These are phyloP conservation scores for Fusarium sarcochroum DNA, from an alignment of 2,329 filamentous ascomycete species.

Conservation along the genomic window DNA sequence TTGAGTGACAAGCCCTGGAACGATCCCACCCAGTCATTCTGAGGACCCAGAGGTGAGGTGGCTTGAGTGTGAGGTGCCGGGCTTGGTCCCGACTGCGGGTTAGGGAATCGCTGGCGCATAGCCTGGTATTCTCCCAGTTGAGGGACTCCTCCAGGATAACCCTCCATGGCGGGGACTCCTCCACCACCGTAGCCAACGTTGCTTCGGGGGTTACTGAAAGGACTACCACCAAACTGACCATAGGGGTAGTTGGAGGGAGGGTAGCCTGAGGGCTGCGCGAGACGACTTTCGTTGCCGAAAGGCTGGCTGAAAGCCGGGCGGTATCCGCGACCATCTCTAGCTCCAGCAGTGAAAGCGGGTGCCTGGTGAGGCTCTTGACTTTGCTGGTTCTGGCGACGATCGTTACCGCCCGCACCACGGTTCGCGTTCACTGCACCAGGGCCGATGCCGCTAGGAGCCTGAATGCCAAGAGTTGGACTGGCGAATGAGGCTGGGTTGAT, in stretches of 20 bases:
- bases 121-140: conserved; percentile 61
- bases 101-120: conserved; percentile 63
- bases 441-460: conserved; percentile 76
- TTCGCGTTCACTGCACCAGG: conserved; percentile 74
- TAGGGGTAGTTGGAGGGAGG: conserved; percentile 56
- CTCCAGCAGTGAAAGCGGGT: conserved; percentile 54
- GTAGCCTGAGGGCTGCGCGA: conserved; percentile 55
- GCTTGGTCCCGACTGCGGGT: conserved; percentile 56
- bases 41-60: conserved; percentile 59
- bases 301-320: conserved; percentile 60
- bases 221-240: conserved; percentile 48
- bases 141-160: conserved; percentile 51
- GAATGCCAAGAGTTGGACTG: conserved; percentile 79
- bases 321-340: conserved; percentile 58
- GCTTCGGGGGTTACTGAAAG: conserved; percentile 53
- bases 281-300: conserved; percentile 60
- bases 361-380: conserved; percentile 52
- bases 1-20: conserved; percentile 83
- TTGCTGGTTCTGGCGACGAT: conserved; percentile 66
- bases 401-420: conserved; percentile 58
- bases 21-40: conserved; percentile 72
- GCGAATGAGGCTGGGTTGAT: conserved; percentile 98
- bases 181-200: conserved; percentile 50
- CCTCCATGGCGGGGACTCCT: conserved; percentile 50
- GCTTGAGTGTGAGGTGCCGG: conserved; percentile 55